These are phyloP conservation scores for Cercophora samala DNA, from an alignment of 495 filamentous ascomycete species.

Conservation along the genomic window DNA sequence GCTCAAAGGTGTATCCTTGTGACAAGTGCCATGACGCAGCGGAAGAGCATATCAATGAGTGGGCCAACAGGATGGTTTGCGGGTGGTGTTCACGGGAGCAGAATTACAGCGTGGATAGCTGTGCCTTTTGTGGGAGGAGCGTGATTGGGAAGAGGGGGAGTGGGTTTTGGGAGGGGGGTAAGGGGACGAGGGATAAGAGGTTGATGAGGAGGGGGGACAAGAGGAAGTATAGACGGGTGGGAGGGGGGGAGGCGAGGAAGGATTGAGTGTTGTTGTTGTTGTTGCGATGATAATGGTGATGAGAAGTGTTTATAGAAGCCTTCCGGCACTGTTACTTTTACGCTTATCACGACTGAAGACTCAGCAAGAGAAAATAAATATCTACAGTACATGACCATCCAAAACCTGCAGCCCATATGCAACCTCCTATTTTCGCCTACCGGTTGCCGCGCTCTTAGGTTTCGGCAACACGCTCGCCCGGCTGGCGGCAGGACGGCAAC, in stretches of 20 bases:
- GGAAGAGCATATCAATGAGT: conserved; percentile 72
- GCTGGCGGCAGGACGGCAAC: neutral
- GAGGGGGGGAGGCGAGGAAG: conserved; percentile 29
- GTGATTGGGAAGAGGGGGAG: conserved; percentile 62
- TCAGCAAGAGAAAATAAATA: neutral
- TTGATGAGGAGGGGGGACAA: conserved; percentile 74
- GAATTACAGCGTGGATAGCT: conserved; percentile 76
- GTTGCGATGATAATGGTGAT: neutral
- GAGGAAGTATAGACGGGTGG: conserved; percentile 62
- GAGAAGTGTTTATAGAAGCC: neutral
- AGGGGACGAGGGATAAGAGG: conserved; percentile 69
- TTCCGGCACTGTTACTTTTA: neutral
- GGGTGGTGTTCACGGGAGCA: conserved; percentile 81
- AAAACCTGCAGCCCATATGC: neutral
- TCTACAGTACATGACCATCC: neutral
- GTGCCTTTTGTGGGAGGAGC: conserved; percentile 68
- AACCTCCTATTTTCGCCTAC: neutral
- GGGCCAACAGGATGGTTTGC: conserved; percentile 87
- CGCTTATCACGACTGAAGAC: neutral
- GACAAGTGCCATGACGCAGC: conserved; percentile 79
- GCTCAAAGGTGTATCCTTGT: conserved; percentile 64
- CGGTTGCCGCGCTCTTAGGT: neutral
- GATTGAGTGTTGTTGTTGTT: conserved; percentile 12
- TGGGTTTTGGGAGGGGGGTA: conserved; percentile 92
- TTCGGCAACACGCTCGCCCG: neutral